Conservation (phyloP, 768 basidiomycete genomes). For the Russula sp. region DNA sequence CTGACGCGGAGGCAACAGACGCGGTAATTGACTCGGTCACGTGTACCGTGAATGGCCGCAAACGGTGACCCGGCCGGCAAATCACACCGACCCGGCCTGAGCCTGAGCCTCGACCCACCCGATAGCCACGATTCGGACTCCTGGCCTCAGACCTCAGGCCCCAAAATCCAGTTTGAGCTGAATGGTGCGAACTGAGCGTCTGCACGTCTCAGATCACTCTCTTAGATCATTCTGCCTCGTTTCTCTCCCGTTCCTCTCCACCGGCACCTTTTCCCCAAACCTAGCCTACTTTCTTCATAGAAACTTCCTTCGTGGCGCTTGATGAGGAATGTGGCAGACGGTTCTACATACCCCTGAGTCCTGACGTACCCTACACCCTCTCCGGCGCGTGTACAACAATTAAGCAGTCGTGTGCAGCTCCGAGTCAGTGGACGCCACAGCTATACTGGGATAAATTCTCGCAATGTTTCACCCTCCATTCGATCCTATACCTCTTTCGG, state of each 20-base stretch:
- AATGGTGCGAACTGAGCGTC: background rate
- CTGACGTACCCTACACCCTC: constrained; percentile 14
- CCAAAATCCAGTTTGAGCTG: background rate
- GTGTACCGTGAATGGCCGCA: constrained; percentile 4
- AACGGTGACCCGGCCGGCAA: background rate
- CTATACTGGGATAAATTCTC: constrained; percentile 10
- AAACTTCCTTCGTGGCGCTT: constrained; percentile 4
- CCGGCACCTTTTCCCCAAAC: constrained; percentile 5
- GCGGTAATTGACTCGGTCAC: background rate
- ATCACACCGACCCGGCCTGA: background rate
- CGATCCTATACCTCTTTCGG: background rate
- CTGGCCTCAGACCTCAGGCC: background rate
- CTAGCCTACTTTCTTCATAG: background rate
- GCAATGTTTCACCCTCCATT: background rate
- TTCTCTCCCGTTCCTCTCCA: background rate
- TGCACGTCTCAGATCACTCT: background rate
- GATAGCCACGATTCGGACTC: too few relatives aligned
- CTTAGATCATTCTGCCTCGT: constrained; percentile 8
- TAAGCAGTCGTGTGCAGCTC: background rate
- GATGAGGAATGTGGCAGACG: constrained; percentile 1
- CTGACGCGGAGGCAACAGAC: background rate
- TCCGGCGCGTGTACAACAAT: background rate
- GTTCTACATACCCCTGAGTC: constrained; percentile 2
- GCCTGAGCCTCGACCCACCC: background rate
- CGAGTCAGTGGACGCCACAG: background rate